phyloP scores from a whole-genome alignment of 2,329 filamentous ascomycete genomes.

The Hymenoscyphus repandus region DNA sequence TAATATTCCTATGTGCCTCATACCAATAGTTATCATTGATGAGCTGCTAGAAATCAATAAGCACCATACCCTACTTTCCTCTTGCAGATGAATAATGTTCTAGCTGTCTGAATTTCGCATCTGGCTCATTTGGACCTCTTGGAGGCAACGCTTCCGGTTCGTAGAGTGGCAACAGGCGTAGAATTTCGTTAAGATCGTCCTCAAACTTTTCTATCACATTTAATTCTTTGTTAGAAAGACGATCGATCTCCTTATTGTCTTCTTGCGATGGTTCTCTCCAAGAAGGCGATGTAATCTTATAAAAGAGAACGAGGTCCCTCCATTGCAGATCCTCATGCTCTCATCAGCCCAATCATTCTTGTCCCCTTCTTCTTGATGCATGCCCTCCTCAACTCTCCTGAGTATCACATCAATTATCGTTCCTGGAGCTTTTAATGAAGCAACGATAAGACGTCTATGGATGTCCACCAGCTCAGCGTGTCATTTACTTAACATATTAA shows the following conservation, averaged over 20 bases:
- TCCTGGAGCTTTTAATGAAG: not conserved
- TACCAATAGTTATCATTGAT: too few relatives aligned
- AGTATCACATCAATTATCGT: not conserved
- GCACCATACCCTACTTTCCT: not conserved
- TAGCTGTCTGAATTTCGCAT: not conserved
- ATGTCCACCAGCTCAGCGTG: not conserved
- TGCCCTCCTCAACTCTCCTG: not conserved
- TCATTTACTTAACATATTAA: too few relatives aligned
- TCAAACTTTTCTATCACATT: constrained; percentile 10
- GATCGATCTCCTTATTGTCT: not conserved
- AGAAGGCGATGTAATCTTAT: not conserved
- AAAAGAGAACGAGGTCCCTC: not conserved
- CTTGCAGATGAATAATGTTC: not conserved
- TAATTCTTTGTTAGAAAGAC: not conserved
- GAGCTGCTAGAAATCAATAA: not conserved
- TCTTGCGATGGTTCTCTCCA: not conserved
- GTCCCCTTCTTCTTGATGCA: not conserved
- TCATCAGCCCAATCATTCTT: not conserved
- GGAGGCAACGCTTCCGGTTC: not conserved
- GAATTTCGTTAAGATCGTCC: constrained; percentile 6
- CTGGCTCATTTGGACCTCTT: not conserved
- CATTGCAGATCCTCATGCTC: not conserved
- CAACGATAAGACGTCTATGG: not conserved
- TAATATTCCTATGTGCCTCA: too few relatives aligned
- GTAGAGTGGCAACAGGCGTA: constrained; percentile 8